Percentiles rank a stretch among this genome's conserved stretches.
These are phyloP conservation scores for Pythium aquatile DNA, from an alignment of 352 stramenopile genomes.

Conservation along the genomic window DNA sequence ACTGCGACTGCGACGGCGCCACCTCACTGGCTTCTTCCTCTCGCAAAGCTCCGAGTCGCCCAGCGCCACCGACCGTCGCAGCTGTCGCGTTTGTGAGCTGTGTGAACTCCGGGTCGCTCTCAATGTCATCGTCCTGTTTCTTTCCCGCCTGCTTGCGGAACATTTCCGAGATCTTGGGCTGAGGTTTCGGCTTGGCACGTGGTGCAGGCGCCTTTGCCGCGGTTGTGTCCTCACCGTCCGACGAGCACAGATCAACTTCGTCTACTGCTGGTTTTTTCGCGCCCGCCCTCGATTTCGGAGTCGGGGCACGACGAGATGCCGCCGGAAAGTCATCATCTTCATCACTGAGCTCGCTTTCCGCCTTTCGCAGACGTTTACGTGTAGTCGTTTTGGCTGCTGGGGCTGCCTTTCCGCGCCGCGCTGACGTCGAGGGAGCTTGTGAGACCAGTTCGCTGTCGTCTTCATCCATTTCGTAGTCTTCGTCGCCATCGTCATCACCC, in stretches of 20 bases:
- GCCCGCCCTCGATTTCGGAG: slow-evolving; percentile 23
- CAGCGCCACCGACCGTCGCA: slow-evolving; percentile 1
- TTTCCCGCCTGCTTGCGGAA: slow-evolving; percentile 31
- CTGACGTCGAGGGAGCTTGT: slow-evolving; percentile 11
- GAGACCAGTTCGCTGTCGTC: slow-evolving; percentile 37
- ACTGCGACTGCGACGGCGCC: slow-evolving; percentile 38
- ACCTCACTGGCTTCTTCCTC: slow-evolving; percentile 13
- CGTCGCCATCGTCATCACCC: slow-evolving; percentile 56
- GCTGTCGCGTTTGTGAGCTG: slow-evolving; percentile 33
- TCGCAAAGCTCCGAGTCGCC: slow-evolving; percentile 4
- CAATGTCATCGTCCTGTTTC: slow-evolving; percentile 52
- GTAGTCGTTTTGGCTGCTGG: slow-evolving; percentile 7
- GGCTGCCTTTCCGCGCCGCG: slow-evolving; percentile 18
- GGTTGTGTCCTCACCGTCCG: slow-evolving; percentile 18
- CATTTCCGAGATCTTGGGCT: slow-evolving; percentile 60
- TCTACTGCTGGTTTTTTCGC: slow-evolving; percentile 20
- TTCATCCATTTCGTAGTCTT: slow-evolving; percentile 56
- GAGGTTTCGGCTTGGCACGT: slow-evolving; percentile 40
- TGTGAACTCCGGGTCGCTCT: slow-evolving; percentile 71
- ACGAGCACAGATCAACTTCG: slow-evolving; percentile 45
- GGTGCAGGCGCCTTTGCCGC: not conserved
- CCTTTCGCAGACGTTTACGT: slow-evolving; percentile 25
- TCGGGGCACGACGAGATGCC: not conserved
- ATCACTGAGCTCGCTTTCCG: slow-evolving; percentile 18
- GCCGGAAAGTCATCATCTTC: slow-evolving; percentile 6